Evolutionary conservation across 371 early-diverging fungal species (phyloP).

Genomic region (Mortierella polycephala): DNA sequence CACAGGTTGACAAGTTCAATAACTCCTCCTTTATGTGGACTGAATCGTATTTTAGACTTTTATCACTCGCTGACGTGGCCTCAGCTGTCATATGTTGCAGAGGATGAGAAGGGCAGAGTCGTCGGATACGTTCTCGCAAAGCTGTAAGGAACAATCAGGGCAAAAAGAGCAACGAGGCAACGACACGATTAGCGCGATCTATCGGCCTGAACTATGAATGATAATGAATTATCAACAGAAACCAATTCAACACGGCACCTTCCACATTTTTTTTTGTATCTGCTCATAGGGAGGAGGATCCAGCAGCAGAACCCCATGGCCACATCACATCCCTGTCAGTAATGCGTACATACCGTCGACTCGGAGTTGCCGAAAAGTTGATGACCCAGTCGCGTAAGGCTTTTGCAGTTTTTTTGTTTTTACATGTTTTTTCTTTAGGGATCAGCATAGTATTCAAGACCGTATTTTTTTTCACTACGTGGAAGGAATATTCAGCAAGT

Average conservation of each 20-base stretch:
- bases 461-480: neutral
- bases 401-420: too few species aligned
- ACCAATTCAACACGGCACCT: neutral
- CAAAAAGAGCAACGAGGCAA: neutral
- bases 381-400: constrained; percentile 92
- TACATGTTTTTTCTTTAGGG: constrained; percentile 1
- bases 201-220: neutral
- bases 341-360: constrained; percentile 93
- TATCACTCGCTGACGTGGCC: constrained; percentile 98
- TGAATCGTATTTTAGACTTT: constrained; percentile 64
- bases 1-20: neutral
- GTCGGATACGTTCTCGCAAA: constrained; percentile 98
- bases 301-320: constrained; percentile 82
- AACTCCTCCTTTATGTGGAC: neutral
- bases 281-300: constrained; percentile 86
- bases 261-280: neutral
- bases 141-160: constrained; percentile 71
- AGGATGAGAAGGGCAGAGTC: constrained; percentile 89
- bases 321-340: constrained; percentile 98
- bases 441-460: neutral
- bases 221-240: neutral
- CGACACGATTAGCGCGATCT: neutral
- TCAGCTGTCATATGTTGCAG: constrained; percentile 95
- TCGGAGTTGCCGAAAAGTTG: constrained; percentile 95
- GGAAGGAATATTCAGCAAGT: constrained; percentile 21